Evolutionary conservation across 73 alveolate genomes (phyloP), one percentile per base, ranked within the genome.

Genomic region (Diophrys appendiculata): DNA sequence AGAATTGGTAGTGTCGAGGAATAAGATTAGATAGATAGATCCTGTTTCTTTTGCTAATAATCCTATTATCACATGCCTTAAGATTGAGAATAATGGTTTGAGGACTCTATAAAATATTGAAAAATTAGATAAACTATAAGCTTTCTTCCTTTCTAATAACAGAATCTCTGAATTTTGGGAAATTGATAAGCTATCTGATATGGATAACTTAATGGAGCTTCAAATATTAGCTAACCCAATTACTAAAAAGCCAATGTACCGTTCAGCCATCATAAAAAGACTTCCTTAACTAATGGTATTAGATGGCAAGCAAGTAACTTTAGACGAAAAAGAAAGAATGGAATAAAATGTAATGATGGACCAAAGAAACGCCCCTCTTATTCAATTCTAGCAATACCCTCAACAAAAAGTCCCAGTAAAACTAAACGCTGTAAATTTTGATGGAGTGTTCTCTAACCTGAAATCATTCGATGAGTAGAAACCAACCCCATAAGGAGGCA

Each of bases 151-250:
- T 11, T 69, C 55, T 31, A 79, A 89, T 32, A 93, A 93, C 76
- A 88, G 98, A 52, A 75, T 93, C 11, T 67, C 88, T 76, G 98
- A 93, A 24, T 68, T 91, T 52, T 88, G 92, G 78, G 98, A 93
- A 25, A 75, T 93, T 0, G 98, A 93, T 76, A 69, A 91, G 25
- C 69, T 93, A 29, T 65, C 68, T 14, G 91, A 82, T n/a, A 54
- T 88, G 14, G 82, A 90, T 11, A 65, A 78, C 65, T 64, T 93
- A 18, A 75, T 76, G 87, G 98, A 93, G 70, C 67, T 93, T 18
- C 74, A 84, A 22, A 71, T 93, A 18, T 34, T 79, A 2, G 82
- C 83, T 54, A 93, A 91, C 75, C 95, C 97, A n/a, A 74, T 93
- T 34, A 52, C 82, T 28, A 87, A 96, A 69, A 91, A 92, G 76